These are phyloP conservation scores for Neurospora crassa DNA, from an alignment of 2,329 filamentous ascomycete species.

Conservation along the genomic window DNA sequence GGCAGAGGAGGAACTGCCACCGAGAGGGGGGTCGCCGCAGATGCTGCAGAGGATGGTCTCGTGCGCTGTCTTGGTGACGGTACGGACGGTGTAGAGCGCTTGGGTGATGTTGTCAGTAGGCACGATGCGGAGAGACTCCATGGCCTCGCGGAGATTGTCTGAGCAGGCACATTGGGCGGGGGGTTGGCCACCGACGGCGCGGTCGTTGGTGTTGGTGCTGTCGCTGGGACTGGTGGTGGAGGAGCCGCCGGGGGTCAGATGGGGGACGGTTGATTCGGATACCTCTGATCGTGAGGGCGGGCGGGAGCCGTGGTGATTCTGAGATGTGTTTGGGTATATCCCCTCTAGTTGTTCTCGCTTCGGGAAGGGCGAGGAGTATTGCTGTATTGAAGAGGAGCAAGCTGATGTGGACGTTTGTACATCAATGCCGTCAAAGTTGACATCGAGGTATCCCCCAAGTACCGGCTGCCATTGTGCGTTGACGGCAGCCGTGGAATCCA, in stretches of 20 bases:
- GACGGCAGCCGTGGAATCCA: background rate
- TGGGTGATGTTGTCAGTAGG: slow-evolving; percentile 33
- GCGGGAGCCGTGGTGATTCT: background rate
- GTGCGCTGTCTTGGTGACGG: slow-evolving; percentile 39
- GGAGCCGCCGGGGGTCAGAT: slow-evolving; percentile 12
- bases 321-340: background rate
- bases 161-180: slow-evolving; percentile 35
- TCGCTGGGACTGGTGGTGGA: slow-evolving; percentile 7
- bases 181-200: background rate
- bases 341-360: background rate
- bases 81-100: slow-evolving; percentile 38
- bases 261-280: slow-evolving; percentile 3
- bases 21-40: slow-evolving; percentile 33
- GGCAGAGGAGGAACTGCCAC: slow-evolving; percentile 4
- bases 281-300: background rate
- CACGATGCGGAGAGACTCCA: slow-evolving; percentile 39
- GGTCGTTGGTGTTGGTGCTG: slow-evolving; percentile 5
- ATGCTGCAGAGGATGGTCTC: slow-evolving; percentile 39
- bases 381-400: background rate
- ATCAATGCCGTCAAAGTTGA: background rate
- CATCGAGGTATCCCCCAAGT: background rate
- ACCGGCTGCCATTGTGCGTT: background rate
- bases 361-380: background rate
- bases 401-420: background rate
- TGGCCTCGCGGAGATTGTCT: slow-evolving; percentile 38